Percentiles rank a stretch among this genome's conserved stretches.
Conservation (phyloP, 768 basidiomycete genomes). For the Serendipita sp. region DNA sequence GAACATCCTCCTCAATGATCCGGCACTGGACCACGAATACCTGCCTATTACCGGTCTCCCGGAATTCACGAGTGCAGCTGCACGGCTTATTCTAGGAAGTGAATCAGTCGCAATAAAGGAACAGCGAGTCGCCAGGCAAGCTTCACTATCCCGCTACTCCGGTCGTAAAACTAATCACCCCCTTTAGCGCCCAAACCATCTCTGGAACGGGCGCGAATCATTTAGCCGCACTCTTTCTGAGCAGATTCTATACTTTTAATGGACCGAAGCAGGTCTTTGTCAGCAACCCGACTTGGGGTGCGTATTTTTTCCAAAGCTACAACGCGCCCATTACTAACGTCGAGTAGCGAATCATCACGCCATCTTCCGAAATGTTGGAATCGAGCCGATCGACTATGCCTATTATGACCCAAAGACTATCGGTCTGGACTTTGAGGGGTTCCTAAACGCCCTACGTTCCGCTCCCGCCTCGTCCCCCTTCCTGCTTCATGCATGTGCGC, state of each 20-base stretch:
- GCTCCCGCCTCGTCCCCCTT: constrained; percentile 71
- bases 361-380: constrained; percentile 80
- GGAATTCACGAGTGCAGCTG: constrained; percentile 68
- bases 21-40: constrained; percentile 77
- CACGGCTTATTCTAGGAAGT: constrained; percentile 64
- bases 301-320: constrained; percentile 18
- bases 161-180: not conserved
- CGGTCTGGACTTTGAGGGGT: constrained; percentile 63
- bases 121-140: constrained; percentile 41
- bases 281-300: constrained; percentile 92
- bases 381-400: constrained; percentile 75
- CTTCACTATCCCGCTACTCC: not conserved
- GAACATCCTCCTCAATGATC: constrained; percentile 47
- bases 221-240: constrained; percentile 74
- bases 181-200: constrained; percentile 67
- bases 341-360: constrained; percentile 68
- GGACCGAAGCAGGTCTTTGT: constrained; percentile 59
- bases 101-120: constrained; percentile 56
- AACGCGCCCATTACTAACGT: not conserved
- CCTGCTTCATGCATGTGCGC: constrained; percentile 85
- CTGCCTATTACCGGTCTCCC: constrained; percentile 79
- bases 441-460: constrained; percentile 39
- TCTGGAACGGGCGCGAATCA: constrained; percentile 96
- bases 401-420: constrained; percentile 89
- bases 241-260: constrained; percentile 58